These are phyloP conservation scores for Carallia pectinifolia DNA, from an alignment of 345 rosid genomes.

Conservation along the genomic window DNA sequence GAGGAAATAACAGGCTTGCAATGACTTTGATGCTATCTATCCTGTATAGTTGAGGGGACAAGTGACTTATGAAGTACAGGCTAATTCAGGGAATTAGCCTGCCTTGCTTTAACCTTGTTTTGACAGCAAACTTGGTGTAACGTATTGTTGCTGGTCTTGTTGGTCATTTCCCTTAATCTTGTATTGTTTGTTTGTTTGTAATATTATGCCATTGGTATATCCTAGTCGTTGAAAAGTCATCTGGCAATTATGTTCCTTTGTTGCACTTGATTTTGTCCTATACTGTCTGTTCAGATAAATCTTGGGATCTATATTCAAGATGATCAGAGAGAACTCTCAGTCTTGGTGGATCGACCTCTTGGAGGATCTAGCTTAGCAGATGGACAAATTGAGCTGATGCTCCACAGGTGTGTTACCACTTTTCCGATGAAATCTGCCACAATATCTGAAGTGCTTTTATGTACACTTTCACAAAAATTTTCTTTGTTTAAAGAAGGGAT, in stretches of 20 bases:
- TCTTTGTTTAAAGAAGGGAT: neutral
- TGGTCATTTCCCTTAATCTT: neutral
- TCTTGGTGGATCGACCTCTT: conserved; percentile 82
- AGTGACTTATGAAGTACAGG: neutral
- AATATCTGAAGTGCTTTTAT: neutral
- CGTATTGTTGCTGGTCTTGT: neutral
- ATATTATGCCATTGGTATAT: neutral
- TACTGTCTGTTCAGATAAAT: conserved; percentile 58
- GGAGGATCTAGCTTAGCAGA: conserved; percentile 91
- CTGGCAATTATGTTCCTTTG: neutral
- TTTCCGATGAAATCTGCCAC: neutral
- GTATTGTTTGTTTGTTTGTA: neutral
- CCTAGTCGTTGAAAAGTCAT: conserved; percentile 2
- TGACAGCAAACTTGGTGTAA: too few species aligned
- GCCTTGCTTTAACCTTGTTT: too few species aligned
- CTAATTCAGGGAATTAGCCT: too few species aligned
- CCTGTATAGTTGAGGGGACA: neutral
- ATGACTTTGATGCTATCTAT: neutral
- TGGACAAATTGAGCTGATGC: conserved; percentile 96
- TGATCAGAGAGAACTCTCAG: conserved; percentile 68
- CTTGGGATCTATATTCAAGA: conserved; percentile 88
- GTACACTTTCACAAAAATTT: neutral
- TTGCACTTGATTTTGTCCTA: conserved; percentile 3
- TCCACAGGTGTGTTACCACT: conserved; percentile 60
- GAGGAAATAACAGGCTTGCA: neutral